Percentiles rank a stretch among this genome's conserved stretches.
Conservation (phyloP, 2,329 filamentous ascomycete species). For the Xylaria sp. region DNA sequence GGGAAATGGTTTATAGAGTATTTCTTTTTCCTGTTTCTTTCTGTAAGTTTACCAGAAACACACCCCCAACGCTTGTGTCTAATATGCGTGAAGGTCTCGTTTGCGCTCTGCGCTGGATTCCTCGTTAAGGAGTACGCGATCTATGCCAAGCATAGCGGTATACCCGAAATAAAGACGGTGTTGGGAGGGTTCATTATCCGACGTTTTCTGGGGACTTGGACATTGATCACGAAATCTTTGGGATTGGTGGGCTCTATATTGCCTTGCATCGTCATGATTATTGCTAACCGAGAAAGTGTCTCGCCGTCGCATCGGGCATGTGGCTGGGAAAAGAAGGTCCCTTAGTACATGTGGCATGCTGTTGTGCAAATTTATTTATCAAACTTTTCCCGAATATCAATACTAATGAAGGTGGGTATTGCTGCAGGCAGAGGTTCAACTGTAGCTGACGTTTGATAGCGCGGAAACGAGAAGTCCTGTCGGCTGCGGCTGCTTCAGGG, state of each 20-base stretch:
- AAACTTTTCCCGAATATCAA: slow-evolving; percentile 82
- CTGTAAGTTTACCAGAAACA: slow-evolving; percentile 57
- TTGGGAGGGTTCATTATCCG: slow-evolving; percentile 92
- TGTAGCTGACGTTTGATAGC: slow-evolving; percentile 53
- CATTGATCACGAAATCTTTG: slow-evolving; percentile 83
- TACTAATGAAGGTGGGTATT: slow-evolving; percentile 74
- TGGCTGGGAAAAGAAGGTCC: slow-evolving; percentile 98
- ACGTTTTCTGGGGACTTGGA: slow-evolving; percentile 85
- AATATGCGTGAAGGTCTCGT: slow-evolving; percentile 60
- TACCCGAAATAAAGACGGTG: slow-evolving; percentile 96
- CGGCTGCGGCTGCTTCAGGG: slow-evolving; percentile 86
- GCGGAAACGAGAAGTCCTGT: slow-evolving; percentile 89
- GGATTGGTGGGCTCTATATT: slow-evolving; percentile 65
- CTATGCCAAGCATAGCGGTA: slow-evolving; percentile 92
- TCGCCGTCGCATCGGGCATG: slow-evolving; percentile 90
- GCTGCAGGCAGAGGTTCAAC: neutral
- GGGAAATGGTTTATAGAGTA: slow-evolving; percentile 86
- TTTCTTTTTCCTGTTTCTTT: slow-evolving; percentile 81
- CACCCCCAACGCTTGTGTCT: slow-evolving; percentile 14
- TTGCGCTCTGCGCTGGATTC: slow-evolving; percentile 76
- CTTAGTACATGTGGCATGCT: slow-evolving; percentile 93
- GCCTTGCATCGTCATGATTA: neutral
- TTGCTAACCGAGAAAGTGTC: slow-evolving; percentile 60
- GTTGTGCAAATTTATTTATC: slow-evolving; percentile 92
- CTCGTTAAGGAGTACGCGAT: slow-evolving; percentile 83